Conservation (phyloP, 257 asterid genomes). For the Solanum gandarillasii region DNA sequence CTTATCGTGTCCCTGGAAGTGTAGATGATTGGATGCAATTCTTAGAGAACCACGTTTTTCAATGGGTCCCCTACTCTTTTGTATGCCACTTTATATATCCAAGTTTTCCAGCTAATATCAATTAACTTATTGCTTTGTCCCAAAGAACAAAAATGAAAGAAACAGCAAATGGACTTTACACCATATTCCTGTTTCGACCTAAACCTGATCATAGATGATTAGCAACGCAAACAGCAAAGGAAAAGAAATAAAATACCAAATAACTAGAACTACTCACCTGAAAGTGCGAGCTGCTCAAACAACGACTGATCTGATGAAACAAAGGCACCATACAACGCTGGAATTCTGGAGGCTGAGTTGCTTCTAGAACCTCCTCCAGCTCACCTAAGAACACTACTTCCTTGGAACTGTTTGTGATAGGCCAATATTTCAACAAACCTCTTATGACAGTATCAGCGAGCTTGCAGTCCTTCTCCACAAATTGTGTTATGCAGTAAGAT, state of each 20-base stretch:
- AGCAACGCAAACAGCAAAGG: neutral
- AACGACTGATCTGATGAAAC: conserved; percentile 49
- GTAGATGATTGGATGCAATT: neutral
- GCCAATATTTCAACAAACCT: conserved; percentile 74
- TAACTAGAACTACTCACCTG: conserved; percentile 35
- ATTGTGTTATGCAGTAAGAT: conserved; percentile 66
- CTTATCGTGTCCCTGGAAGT: neutral
- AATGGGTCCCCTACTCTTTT: neutral
- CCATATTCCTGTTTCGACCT: neutral
- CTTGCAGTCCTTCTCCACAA: conserved; percentile 75
- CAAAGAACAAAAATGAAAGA: neutral
- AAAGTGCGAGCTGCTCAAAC: conserved; percentile 74
- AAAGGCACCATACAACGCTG: conserved; percentile 82
- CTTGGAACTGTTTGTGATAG: conserved; percentile 71
- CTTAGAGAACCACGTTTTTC: neutral
- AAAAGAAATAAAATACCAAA: neutral
- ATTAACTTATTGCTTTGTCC: neutral
- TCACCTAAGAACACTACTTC: conserved; percentile 80
- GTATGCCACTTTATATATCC: neutral
- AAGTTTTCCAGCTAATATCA: neutral
- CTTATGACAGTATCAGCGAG: conserved; percentile 78
- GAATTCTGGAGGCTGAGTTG: conserved; percentile 73
- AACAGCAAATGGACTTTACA: neutral
- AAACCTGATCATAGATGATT: neutral
- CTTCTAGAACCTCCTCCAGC: conserved; percentile 78